Base-by-base conservation (phyloP, 2,329 filamentous ascomycete genomes). In the Microascus cirrosus region DNA sequence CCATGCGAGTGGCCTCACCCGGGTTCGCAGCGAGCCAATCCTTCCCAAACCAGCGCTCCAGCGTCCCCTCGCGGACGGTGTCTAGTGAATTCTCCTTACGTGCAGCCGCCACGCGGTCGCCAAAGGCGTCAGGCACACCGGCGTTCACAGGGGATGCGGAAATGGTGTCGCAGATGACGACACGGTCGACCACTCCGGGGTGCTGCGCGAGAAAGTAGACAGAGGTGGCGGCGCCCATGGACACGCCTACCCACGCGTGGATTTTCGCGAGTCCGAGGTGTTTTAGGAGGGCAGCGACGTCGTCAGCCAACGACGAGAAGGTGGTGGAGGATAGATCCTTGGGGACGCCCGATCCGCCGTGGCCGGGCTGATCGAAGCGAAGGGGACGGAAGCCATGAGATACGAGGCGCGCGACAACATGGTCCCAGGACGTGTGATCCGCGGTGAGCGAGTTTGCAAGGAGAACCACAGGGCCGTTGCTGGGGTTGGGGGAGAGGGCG, bases 161-260 rank as follows among this genome's bases (percentile, higher is more conserved):
- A 55, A 75, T 71, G 55, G 72, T 74, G 60, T 74, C 71, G 63
- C 71, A 74, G 34, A 73, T 64, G 28, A 72, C 65, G 7, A 77
- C 66, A 52, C 69, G 71, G 55, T 66, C 57, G 11, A 76, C 65
- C 3, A 74, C 54, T 36, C 67, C 68, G 4, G 73, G 73, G 59
- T 74, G 71, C 57, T 65, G 67, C 4, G 67, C 65, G 1, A 67
- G 66, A 60, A 76, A 77, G 58, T 68, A 68, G 54, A 76, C 62
- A 22, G 71, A 71, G 1, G 67, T 70, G 0, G 72, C 67, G 8
- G 71, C 75, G 24, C 75, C 74, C 71, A 77, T 75, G 12, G 73
- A 76, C 1, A 76, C 72, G 1, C 74, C 74, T 8, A 77, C 65
- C 74, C 73, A 77, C 2, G 70, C 68, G 57, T 72, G 65, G 6